phyloP scores from a whole-genome alignment of 2,329 filamentous ascomycete species.

The Simplicillium aogashimaense region DNA sequence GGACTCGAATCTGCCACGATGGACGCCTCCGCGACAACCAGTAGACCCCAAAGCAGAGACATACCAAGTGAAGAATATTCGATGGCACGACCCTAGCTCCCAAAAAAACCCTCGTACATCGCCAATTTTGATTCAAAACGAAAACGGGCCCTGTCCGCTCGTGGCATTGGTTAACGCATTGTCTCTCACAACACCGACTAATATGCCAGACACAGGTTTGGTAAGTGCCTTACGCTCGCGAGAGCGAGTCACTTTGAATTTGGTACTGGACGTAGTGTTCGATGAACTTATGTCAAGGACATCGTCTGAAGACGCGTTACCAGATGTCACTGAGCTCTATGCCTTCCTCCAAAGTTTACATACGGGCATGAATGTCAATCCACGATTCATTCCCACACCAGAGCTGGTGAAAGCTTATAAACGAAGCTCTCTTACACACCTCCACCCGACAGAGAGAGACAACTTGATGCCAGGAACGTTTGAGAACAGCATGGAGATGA shows the following conservation, averaged over 20 bases:
- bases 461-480: constrained; percentile 60
- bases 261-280: constrained; percentile 82
- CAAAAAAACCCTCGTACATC: constrained; percentile 60
- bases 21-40: constrained; percentile 29
- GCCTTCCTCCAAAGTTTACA: constrained; percentile 79
- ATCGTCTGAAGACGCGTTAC: constrained; percentile 53
- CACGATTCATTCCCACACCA: constrained; percentile 61
- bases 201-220: constrained; percentile 54
- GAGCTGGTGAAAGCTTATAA: constrained; percentile 36
- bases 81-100: constrained; percentile 62
- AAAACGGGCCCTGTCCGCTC: constrained; percentile 88
- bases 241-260: constrained; percentile 78
- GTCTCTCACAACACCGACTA: constrained; percentile 67
- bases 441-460: constrained; percentile 39
- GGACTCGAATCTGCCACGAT: constrained; percentile 16
- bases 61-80: constrained; percentile 87
- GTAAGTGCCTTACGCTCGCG: constrained; percentile 67
- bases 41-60: constrained; percentile 55
- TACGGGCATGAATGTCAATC: constrained; percentile 98
- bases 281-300: constrained; percentile 83
- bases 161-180: constrained; percentile 90
- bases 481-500: constrained; percentile 78
- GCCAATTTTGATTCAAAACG: constrained; percentile 84
- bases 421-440: constrained; percentile 41
- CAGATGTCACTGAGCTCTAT: constrained; percentile 83